Evolutionary conservation across 306 rosid genomes (phyloP), one percentile per base, ranked within the genome.

Genomic region (Glycine tomentella): DNA sequence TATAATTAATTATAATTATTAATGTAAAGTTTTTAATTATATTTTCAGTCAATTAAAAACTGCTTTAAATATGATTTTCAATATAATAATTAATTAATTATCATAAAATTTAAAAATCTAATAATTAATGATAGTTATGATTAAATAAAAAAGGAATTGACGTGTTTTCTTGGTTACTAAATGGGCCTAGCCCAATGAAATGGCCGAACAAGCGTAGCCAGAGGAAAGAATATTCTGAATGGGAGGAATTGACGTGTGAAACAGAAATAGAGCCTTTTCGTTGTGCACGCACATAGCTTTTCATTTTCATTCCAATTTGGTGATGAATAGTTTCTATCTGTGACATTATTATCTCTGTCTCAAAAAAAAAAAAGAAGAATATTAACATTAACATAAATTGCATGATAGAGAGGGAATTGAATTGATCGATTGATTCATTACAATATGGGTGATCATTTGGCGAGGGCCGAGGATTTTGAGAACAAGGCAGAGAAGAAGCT

Each of bases 401-500:
- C n/a, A 69, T 49, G 72, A 76, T 20, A 49, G 4, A 20, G 14
- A 74, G 3, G 14, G 59, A 79, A 79, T 84, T 12, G 59, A 79
- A 79, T 84, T 13, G 69, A 79, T 50, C 44, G 31, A 68, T 58
- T 69, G 5, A 36, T 36, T 36, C 40, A 36, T 36, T 36, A 3
- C 4, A 63, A 33, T 61, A 95, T 95, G 99, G 91, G 90, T 16
- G 99, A 96, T 90, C 94, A 90, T 13, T 46, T 89, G 9, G 93
- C 91, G 0, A 90, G 67, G 56, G 99, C 88, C 1, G 88, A 93
- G 46, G 97, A 96, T 9, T 96, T 89, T 69, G 94, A 88, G 72
- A 82, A 75, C 80, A 90, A 89, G 87, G 99, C 97, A 3, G 97
- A 90, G 81, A 96, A 93, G 90, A 96, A 93, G 86, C 91, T 96